Percentiles rank a stretch among this genome's conserved stretches.
phyloP scores from a whole-genome alignment of 2,329 filamentous ascomycete species.

The Colletotrichum cereale region DNA sequence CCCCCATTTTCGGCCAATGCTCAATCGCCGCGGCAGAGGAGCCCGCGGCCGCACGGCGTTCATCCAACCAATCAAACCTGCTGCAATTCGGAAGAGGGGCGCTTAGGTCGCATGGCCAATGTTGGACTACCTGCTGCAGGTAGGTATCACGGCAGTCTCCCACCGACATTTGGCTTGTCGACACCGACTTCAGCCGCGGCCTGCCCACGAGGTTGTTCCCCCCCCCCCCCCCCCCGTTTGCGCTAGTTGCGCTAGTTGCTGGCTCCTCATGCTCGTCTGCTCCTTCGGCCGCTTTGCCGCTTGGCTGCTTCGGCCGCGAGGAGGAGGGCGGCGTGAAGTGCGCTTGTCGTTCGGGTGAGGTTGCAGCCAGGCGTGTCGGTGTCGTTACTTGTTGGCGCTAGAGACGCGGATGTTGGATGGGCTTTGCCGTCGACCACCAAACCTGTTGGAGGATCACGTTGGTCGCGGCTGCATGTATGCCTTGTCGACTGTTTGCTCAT shows the following conservation, averaged over 20 bases:
- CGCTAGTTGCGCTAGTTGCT: not conserved
- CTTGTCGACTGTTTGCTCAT: not conserved
- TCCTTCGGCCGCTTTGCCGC: slow-evolving; percentile 5
- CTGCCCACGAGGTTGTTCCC: not conserved
- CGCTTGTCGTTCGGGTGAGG: slow-evolving; percentile 4
- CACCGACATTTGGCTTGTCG: not conserved
- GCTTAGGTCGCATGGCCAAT: slow-evolving; percentile 32
- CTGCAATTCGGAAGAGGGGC: not conserved
- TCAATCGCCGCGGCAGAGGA: slow-evolving; percentile 15
- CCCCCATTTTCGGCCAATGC: not conserved
- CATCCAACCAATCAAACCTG: slow-evolving; percentile 19
- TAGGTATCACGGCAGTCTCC: slow-evolving; percentile 4
- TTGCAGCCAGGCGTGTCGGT: not conserved
- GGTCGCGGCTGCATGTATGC: not conserved
- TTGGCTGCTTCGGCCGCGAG: not conserved
- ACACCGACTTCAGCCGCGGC: not conserved
- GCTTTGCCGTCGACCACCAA: not conserved
- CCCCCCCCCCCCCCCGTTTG: too few species aligned
- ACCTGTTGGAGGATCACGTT: not conserved
- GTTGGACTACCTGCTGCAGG: slow-evolving; percentile 7
- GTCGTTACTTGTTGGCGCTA: slow-evolving; percentile 1
- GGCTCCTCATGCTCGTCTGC: not conserved
- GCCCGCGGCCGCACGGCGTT: slow-evolving; percentile 9
- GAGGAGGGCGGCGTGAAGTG: not conserved
- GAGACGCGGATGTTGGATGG: slow-evolving; percentile 7